Evolutionary conservation across 768 basidiomycete species (phyloP), one percentile per base, ranked within the genome.

Genomic region (Thelephora aurantiotincta): DNA sequence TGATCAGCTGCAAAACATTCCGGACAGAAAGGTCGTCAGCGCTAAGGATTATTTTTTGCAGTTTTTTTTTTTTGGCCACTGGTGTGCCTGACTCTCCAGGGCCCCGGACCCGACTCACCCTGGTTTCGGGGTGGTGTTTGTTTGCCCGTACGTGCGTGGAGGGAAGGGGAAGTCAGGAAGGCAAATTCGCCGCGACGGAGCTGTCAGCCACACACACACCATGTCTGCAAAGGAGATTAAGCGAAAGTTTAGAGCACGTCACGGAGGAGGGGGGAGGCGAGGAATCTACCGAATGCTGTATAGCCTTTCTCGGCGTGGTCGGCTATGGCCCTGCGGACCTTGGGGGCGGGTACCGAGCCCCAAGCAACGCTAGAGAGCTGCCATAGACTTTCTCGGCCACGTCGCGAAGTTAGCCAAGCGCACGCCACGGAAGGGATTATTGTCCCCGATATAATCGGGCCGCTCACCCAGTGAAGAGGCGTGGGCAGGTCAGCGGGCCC

Each of bases 351-450:
- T 1, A 82, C 82, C 43, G 74, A 81, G 16, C 88, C 87, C 87
- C 87, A 90, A 2, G 86, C 85, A 45, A 80, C 82, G 57, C 82
- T 82, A 11, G 87, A 87, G 34, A 90, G 73, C 52, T 90, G 88
- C 87, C 87, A 90, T 2, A 90, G 71, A 9, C 38, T 41, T 16
- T 16, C 85, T 85, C 6, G 72, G 74, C 80, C 82, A 85, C 47
- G 88, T 58, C 7, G 47, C 85, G 75, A 33, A 85, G 78, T 16
- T 69, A 70, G 19, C 57, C 55, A 54, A 76, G 71, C 4, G 74
- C 72, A 13, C 7, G 18, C 82, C 82, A 19, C 83, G 68, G 76
- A 75, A 0, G 68, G 76, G 75, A 0, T 69, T 71, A 60, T 80
- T 75, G 38, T 43, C 44, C n/a, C 22, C 14, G 11, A 13, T 46